Evolutionary conservation across 176 grass and related monocot genomes (phyloP).

Genomic region (Oryza australiensis): DNA sequence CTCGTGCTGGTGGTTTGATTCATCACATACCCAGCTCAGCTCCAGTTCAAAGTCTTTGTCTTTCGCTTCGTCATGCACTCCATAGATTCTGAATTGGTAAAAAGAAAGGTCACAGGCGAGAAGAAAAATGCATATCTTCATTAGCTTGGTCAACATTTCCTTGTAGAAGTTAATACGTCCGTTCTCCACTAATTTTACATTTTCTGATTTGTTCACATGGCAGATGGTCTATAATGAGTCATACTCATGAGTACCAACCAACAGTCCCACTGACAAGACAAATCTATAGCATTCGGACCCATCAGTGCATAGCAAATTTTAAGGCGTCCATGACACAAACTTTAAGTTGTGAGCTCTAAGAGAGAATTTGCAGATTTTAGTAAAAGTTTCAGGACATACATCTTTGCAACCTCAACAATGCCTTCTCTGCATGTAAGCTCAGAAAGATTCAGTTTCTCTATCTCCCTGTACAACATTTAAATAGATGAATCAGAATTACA

Average conservation of each 20-base stretch:
- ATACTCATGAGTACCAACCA: background rate
- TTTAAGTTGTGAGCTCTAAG: background rate
- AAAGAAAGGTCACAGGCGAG: background rate
- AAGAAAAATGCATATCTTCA: background rate
- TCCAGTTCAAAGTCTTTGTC: slow-evolving; percentile 86
- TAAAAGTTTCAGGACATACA: slow-evolving; percentile 45
- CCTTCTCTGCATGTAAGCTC: slow-evolving; percentile 81
- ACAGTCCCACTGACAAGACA: background rate
- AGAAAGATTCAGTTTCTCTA: slow-evolving; percentile 86
- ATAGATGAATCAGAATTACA: slow-evolving; percentile 5
- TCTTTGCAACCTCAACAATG: slow-evolving; percentile 79
- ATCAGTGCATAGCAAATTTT: no score
- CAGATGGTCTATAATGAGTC: background rate
- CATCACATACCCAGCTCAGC: slow-evolving; percentile 79
- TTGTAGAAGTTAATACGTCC: background rate
- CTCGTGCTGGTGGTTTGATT: slow-evolving; percentile 65
- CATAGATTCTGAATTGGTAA: slow-evolving; percentile 59
- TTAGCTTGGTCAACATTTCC: background rate
- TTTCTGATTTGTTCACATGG: background rate
- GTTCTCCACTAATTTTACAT: background rate
- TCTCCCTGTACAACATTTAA: slow-evolving; percentile 57
- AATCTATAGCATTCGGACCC: background rate
- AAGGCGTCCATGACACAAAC: background rate
- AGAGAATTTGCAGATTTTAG: background rate
- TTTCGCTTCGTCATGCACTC: slow-evolving; percentile 69